Evolutionary conservation across 495 filamentous ascomycete species (phyloP).

Genomic region (Penicillium steckii): DNA sequence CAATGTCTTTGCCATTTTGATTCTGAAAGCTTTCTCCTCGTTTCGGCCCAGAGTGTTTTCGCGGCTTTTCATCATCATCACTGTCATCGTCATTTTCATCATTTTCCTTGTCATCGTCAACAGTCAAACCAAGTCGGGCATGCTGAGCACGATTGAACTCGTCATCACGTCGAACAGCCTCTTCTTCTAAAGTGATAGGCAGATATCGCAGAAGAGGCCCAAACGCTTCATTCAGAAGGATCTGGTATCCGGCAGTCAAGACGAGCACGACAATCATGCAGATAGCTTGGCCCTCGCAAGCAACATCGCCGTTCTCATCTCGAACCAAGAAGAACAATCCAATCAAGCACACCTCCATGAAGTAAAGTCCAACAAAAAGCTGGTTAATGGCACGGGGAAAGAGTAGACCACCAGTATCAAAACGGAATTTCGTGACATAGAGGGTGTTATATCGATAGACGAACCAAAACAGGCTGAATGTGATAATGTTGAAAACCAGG

Average conservation of each 20-base stretch:
- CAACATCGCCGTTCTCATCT: conserved; percentile 53
- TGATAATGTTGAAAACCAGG: conserved; percentile 89
- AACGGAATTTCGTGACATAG: conserved; percentile 87
- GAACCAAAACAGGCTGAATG: conserved; percentile 92
- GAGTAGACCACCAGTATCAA: conserved; percentile 89
- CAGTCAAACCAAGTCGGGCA: conserved; percentile 47
- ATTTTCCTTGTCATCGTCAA: conserved; percentile 26
- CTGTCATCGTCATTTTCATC: conserved; percentile 39
- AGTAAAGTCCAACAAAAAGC: conserved; percentile 89
- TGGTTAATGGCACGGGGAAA: conserved; percentile 96
- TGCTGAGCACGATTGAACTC: conserved; percentile 80
- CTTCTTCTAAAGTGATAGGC: conserved; percentile 94
- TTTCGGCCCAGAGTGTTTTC: conserved; percentile 49
- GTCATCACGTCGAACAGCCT: conserved; percentile 84
- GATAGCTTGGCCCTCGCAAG: conserved; percentile 80
- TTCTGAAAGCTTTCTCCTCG: conserved; percentile 34
- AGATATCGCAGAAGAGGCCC: conserved; percentile 83
- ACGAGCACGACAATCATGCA: conserved; percentile 78
- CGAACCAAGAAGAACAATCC: conserved; percentile 87
- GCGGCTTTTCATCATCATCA: conserved; percentile 31
- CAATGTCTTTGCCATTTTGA: conserved; percentile 53
- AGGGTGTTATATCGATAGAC: conserved; percentile 96
- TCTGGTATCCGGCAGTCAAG: conserved; percentile 78
- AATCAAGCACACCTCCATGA: conserved; percentile 89
- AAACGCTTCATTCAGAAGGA: conserved; percentile 81